Conservation (phyloP, 177 flowering plant genomes). For the Telopea speciosissima region DNA sequence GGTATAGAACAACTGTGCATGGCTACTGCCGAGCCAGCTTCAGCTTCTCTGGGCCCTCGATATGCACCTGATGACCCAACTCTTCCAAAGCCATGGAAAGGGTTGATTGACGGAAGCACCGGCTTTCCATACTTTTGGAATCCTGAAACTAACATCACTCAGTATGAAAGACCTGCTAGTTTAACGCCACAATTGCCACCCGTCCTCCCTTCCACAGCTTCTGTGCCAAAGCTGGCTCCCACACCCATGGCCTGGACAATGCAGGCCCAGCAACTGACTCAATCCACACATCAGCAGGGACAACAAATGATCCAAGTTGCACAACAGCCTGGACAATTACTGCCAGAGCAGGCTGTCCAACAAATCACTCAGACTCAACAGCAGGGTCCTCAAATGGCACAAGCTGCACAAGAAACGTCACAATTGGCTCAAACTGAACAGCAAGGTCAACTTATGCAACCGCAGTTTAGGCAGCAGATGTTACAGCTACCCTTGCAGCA, state of each 20-base stretch:
- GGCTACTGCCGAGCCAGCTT: slow-evolving; percentile 57
- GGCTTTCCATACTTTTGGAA: slow-evolving; percentile 86
- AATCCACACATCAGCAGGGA: slow-evolving; percentile 19
- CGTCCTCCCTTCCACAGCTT: slow-evolving; percentile 43
- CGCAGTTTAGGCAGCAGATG: slow-evolving; percentile 29
- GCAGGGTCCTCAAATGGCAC: slow-evolving; percentile 22
- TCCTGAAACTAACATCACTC: slow-evolving; percentile 83
- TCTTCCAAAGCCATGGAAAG: slow-evolving; percentile 90
- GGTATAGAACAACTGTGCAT: slow-evolving; percentile 15
- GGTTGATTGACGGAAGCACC: slow-evolving; percentile 78
- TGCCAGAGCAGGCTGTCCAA: slow-evolving; percentile 27
- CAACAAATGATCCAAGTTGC: slow-evolving; percentile 27
- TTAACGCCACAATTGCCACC: slow-evolving; percentile 45
- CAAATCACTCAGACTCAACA: slow-evolving; percentile 28
- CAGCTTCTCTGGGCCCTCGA: slow-evolving; percentile 57
- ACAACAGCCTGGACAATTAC: slow-evolving; percentile 3
- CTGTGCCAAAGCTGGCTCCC: slow-evolving; percentile 48
- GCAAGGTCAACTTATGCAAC: slow-evolving; percentile 28
- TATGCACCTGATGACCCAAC: slow-evolving; percentile 91
- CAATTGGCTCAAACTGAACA: slow-evolving; percentile 17
- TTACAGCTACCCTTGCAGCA: slow-evolving; percentile 11
- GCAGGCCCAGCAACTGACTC: too few species aligned
- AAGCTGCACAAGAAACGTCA: slow-evolving; percentile 13
- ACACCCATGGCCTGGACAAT: slow-evolving; percentile 34
- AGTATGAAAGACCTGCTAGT: slow-evolving; percentile 79